Conservation (phyloP, 2,329 filamentous ascomycete species). For the Pseudocercospora macadamiae region DNA sequence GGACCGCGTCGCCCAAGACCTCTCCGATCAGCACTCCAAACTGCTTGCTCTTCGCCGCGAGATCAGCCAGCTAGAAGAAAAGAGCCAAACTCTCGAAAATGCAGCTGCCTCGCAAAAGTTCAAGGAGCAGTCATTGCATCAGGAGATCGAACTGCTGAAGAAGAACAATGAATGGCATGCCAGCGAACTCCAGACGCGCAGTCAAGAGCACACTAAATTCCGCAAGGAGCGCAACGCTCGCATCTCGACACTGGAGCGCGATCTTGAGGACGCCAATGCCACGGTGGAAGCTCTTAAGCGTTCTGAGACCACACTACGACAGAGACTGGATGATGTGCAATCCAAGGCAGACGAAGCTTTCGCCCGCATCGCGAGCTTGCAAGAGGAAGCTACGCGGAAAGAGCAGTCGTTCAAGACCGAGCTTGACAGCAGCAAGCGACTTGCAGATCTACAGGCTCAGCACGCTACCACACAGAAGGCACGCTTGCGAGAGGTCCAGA, state of each 20-base stretch:
- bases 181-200: slow-evolving; percentile 86
- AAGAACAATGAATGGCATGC: slow-evolving; percentile 94
- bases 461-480: slow-evolving; percentile 72
- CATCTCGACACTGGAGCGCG: slow-evolving; percentile 83
- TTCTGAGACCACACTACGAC: slow-evolving; percentile 77
- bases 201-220: slow-evolving; percentile 81
- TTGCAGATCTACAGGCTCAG: slow-evolving; percentile 81
- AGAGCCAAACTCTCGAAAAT: slow-evolving; percentile 78
- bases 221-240: slow-evolving; percentile 92
- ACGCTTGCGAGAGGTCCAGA: slow-evolving; percentile 70
- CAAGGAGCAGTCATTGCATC: slow-evolving; percentile 84
- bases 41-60: slow-evolving; percentile 82
- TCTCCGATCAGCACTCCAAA: slow-evolving; percentile 87
- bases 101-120: slow-evolving; percentile 82
- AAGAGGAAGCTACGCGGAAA: slow-evolving; percentile 78
- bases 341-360: slow-evolving; percentile 85
- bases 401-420: slow-evolving; percentile 87
- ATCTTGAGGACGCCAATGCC: slow-evolving; percentile 81
- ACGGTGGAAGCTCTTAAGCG: slow-evolving; percentile 76
- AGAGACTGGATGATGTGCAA: slow-evolving; percentile 80
- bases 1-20: slow-evolving; percentile 80
- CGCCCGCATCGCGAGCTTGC: slow-evolving; percentile 78
- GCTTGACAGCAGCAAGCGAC: slow-evolving; percentile 75
- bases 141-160: slow-evolving; percentile 85
- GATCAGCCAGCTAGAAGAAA: slow-evolving; percentile 78